phyloP scores from a whole-genome alignment of 2,329 filamentous ascomycete genomes.

The Metarhizium sp. region DNA sequence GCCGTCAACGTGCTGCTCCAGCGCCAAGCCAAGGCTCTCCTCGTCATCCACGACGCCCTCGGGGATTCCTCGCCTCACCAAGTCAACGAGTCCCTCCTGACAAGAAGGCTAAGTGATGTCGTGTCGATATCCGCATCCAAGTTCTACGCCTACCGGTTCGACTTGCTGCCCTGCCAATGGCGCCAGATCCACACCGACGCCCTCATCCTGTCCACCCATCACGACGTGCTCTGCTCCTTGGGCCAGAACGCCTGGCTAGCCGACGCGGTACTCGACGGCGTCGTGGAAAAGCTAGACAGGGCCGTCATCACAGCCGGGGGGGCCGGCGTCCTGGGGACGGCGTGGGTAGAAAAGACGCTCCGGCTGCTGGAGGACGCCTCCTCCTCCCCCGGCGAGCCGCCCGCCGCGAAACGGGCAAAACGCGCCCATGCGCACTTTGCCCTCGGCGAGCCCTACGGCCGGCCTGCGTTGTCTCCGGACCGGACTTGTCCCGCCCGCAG shows the following conservation, averaged over 20 bases:
- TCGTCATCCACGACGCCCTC: slow-evolving; percentile 12
- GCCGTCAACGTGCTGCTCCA: slow-evolving; percentile 19
- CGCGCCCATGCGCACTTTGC: slow-evolving; percentile 14
- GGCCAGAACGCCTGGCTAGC: slow-evolving; percentile 2
- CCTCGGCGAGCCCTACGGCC: slow-evolving; percentile 17
- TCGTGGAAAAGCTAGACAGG: slow-evolving; percentile 63
- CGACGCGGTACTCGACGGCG: slow-evolving; percentile 33
- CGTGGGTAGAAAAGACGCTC: slow-evolving; percentile 44
- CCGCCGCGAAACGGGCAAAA: slow-evolving; percentile 13
- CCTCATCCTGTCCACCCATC: slow-evolving; percentile 51
- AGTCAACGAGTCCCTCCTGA: slow-evolving; percentile 18
- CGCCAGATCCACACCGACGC: slow-evolving; percentile 62
- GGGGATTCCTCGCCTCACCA: background rate
- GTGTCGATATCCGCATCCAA: slow-evolving; percentile 51
- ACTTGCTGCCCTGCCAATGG: slow-evolving; percentile 59
- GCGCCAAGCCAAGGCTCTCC: slow-evolving; percentile 18
- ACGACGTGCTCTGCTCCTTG: slow-evolving; percentile 17
- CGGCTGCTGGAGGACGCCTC: slow-evolving; percentile 24
- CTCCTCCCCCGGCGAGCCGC: slow-evolving; percentile 5
- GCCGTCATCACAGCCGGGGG: slow-evolving; percentile 68
- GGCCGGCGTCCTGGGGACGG: slow-evolving; percentile 39
- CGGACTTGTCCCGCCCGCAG: slow-evolving; percentile 18
- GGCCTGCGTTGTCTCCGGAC: slow-evolving; percentile 15
- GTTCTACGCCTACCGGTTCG: slow-evolving; percentile 62
- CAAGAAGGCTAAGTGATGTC: slow-evolving; percentile 43